phyloP scores from a whole-genome alignment of 1,139 yeast genomes.

The Dujonia santamariae region DNA sequence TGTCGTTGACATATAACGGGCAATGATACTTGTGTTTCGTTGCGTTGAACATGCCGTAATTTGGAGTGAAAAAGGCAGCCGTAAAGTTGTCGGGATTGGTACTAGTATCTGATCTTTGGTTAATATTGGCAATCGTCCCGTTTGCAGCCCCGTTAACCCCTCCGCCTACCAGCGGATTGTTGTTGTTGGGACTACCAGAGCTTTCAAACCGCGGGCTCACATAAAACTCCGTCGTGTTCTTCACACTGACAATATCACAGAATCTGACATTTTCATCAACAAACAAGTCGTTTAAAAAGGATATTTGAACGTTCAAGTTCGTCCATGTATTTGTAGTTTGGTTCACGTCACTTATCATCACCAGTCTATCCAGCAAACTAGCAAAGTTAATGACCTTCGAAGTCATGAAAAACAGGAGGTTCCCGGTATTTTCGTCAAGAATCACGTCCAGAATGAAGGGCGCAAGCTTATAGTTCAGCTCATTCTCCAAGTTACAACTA shows the following conservation, averaged over 20 bases:
- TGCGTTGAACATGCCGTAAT: not conserved
- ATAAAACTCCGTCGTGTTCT: constrained; percentile 25
- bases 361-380: constrained; percentile 13
- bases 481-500: not conserved
- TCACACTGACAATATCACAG: constrained; percentile 45
- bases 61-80: not conserved
- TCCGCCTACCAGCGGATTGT: not conserved
- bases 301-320: constrained; percentile 44
- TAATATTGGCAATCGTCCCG: not conserved
- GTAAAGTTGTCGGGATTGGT: not conserved
- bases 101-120: not conserved
- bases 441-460: constrained; percentile 42
- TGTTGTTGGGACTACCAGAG: too few relatives aligned
- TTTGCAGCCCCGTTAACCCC: not conserved
- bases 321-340: constrained; percentile 43
- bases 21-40: constrained; percentile 20
- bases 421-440: constrained; percentile 26
- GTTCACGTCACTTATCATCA: constrained; percentile 41
- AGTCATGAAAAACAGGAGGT: constrained; percentile 38
- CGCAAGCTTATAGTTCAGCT: constrained; percentile 14
- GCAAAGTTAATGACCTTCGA: constrained; percentile 24
- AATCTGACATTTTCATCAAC: constrained; percentile 38
- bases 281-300: constrained; percentile 43
- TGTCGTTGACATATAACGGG: constrained; percentile 42
- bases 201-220: constrained; percentile 21